A percentile compares a stretch with the other conserved stretches of the same genome.
Evolutionary conservation across 2,329 filamentous ascomycete species (phyloP).

Genomic region (Amauroascus niger): DNA sequence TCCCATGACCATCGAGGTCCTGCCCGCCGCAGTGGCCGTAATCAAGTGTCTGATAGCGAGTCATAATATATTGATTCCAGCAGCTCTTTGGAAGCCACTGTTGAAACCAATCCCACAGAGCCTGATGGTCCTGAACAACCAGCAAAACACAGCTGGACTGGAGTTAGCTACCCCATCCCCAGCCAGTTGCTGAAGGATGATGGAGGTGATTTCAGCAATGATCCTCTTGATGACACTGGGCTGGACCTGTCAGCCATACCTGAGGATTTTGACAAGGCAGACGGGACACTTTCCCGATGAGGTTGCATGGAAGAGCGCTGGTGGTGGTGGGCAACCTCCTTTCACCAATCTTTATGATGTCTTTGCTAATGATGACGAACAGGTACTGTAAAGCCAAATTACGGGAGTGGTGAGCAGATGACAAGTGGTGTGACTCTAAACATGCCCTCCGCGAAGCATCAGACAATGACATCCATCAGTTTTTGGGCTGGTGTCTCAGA

Average conservation of each 20-base stretch:
- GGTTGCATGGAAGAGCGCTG: not conserved
- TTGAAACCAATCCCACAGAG: not conserved
- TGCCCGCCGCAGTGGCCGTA: not conserved
- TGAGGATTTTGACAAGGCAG: conserved; percentile 1
- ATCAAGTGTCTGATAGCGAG: conserved; percentile 1
- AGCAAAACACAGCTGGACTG: not conserved
- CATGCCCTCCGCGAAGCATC: not conserved
- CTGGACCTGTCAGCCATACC: not conserved
- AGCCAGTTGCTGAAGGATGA: not conserved
- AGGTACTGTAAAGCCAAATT: conserved; percentile 1
- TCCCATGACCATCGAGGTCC: not conserved
- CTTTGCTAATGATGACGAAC: conserved; percentile 1
- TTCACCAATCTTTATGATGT: not conserved
- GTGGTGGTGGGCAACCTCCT: not conserved
- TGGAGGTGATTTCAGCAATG: conserved; percentile 3
- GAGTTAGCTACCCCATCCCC: not conserved
- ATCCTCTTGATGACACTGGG: not conserved
- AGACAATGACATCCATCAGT: conserved; percentile 1
- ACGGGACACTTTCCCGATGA: not conserved
- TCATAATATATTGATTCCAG: conserved; percentile 1
- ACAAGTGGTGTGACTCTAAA: not conserved
- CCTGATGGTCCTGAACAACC: not conserved
- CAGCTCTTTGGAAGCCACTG: not conserved
- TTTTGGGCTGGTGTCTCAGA: not conserved
- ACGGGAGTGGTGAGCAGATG: not conserved